These are phyloP conservation scores for Aspergillus fumigatus DNA, from an alignment of 2,329 filamentous ascomycete genomes.

Conservation along the genomic window DNA sequence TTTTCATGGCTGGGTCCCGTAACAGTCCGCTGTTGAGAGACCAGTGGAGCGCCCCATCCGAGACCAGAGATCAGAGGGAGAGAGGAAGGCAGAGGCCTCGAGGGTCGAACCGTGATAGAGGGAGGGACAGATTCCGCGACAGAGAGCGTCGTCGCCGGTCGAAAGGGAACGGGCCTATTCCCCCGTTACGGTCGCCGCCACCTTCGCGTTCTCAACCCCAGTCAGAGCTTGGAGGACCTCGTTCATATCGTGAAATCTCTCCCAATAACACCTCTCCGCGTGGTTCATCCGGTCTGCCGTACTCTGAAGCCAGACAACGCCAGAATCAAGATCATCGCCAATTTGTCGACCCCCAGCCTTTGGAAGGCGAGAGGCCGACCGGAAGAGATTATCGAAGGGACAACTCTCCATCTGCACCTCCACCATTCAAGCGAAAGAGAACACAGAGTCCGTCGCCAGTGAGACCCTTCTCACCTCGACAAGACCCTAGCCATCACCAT, in stretches of 20 bases:
- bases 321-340: slow-evolving; percentile 20
- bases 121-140: slow-evolving; percentile 40
- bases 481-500: slow-evolving; percentile 16
- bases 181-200: slow-evolving; percentile 38
- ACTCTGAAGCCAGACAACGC: slow-evolving; percentile 14
- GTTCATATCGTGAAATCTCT: slow-evolving; percentile 26
- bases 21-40: slow-evolving; percentile 48
- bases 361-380: slow-evolving; percentile 13
- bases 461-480: slow-evolving; percentile 23
- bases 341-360: slow-evolving; percentile 18
- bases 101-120: slow-evolving; percentile 36
- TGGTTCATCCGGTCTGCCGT: slow-evolving; percentile 23
- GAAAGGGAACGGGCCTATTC: slow-evolving; percentile 35
- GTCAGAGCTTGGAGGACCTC: slow-evolving; percentile 27
- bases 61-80: slow-evolving; percentile 35
- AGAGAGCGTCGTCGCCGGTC: slow-evolving; percentile 31
- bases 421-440: slow-evolving; percentile 35
- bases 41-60: slow-evolving; percentile 45
- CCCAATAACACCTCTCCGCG: slow-evolving; percentile 21
- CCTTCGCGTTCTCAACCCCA: slow-evolving; percentile 27
- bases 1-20: slow-evolving; percentile 48
- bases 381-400: slow-evolving; percentile 27
- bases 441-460: slow-evolving; percentile 40
- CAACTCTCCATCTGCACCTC: slow-evolving; percentile 27
- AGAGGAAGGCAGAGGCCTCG: slow-evolving; percentile 38